A percentile compares a stretch with the other conserved stretches of the same genome.
phyloP scores from a whole-genome alignment of 805 yeast species.

The Dipodascus geniculatus region DNA sequence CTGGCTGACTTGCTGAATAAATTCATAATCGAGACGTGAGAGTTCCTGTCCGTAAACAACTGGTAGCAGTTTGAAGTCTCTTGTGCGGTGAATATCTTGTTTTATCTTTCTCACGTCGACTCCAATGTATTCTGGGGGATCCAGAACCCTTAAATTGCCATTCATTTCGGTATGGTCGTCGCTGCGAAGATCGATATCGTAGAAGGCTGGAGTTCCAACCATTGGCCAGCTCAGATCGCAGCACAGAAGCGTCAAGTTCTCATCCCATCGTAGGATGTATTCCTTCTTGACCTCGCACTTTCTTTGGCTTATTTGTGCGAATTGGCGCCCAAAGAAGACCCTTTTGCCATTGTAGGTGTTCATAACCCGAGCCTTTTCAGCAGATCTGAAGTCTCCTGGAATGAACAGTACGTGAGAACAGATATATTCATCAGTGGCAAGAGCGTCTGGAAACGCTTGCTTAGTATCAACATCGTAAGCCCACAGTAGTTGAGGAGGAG shows the following conservation, averaged over 20 bases:
- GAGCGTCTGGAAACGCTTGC: not conserved
- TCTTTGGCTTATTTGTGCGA: not conserved
- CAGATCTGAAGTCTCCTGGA: not conserved
- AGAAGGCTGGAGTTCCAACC: not conserved
- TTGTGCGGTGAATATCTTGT: not conserved
- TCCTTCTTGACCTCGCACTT: not conserved
- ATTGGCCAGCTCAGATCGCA: not conserved
- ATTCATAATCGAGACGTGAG: not conserved
- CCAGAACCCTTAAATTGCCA: not conserved
- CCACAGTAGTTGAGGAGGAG: not conserved
- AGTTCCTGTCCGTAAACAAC: not conserved
- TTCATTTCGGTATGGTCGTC: not conserved
- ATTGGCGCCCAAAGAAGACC: not conserved
- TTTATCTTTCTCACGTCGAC: not conserved
- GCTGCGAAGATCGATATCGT: not conserved
- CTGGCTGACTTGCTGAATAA: constrained; percentile 29
- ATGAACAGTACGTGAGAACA: not conserved
- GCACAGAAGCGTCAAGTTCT: not conserved
- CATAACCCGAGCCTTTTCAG: not conserved
- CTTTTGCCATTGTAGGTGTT: not conserved
- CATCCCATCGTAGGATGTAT: not conserved
- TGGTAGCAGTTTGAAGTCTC: not conserved
- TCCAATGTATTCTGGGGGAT: not conserved
- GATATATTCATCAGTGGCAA: not conserved
- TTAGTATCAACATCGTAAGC: not conserved